Conservation (phyloP, 345 rosid genomes). For the Eutrema japonicum region DNA sequence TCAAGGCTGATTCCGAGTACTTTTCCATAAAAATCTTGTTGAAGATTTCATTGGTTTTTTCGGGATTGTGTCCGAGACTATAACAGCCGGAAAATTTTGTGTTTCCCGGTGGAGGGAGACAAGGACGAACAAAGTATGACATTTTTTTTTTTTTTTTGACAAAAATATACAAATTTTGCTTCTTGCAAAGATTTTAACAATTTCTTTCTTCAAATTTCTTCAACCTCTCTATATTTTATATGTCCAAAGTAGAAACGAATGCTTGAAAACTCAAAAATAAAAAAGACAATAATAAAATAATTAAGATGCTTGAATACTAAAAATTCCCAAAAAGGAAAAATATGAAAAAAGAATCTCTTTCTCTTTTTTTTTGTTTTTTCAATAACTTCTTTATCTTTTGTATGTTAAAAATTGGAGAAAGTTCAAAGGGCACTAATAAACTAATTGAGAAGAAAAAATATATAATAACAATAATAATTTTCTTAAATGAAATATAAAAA, state of each 20-base stretch:
- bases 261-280: not conserved
- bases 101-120: not conserved
- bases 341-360: too few relatives aligned
- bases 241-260: not conserved
- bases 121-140: not conserved
- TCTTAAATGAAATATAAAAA: too few relatives aligned
- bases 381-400: too few relatives aligned
- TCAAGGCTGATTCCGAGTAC: not conserved
- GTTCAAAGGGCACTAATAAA: too few relatives aligned
- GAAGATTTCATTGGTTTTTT: not conserved
- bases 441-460: too few relatives aligned
- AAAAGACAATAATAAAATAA: not conserved
- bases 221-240: not conserved
- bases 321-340: not conserved
- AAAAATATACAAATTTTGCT: not conserved
- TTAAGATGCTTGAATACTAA: not conserved
- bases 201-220: not conserved
- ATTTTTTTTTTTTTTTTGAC: not conserved
- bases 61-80: not conserved
- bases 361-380: too few relatives aligned
- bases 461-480: too few relatives aligned
- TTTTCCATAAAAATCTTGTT: slow-evolving; percentile 3
- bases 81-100: not conserved
- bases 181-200: not conserved
- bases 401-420: too few relatives aligned